Base-by-base conservation (phyloP, 345 rosid species). In the Erysimum cheiranthoides region DNA sequence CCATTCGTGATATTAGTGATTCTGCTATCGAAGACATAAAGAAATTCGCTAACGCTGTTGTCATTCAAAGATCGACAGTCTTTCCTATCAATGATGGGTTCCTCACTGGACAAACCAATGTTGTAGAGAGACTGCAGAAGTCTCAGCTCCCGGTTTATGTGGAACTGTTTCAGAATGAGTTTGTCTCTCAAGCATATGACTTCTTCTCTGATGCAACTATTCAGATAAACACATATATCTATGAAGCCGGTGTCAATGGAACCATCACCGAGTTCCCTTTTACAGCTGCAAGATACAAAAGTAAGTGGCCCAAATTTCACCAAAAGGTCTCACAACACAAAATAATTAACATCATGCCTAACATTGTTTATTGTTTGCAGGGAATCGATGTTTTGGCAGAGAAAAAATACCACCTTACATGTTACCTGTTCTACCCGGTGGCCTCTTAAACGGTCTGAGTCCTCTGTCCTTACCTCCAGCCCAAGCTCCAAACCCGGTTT, bases 171-270 rank as follows among this genome's bases (percentile, higher is more conserved):
- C 79, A 68, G 66, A 93, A 93, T 58, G 98, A 93, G 81, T 93
- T 88, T 74, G 67, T 81, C 11, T 88, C 93, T 67, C 97, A 88
- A 70, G 69, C 94, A 45, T 93, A 77, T 93, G 97, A 93, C 78
- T 89, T 84, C 80, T 88, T 87, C 61, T 71, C 97, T 2, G 97
- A 93, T 69, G 69, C 91, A 16, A 89, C 84, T 4, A 87, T 84
- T 54, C 93, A 93, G 85, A 56, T 93, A 59, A 90, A 88, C 84
- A 3, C 89, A n/a, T 86, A 38, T 59, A 63, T 59, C 18, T 0
- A 0, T 11, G 84, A 66, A 47, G 75, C 21, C 2, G 53, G 65
- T 31, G 39, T 90, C 4, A 54, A 72, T 18, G 97, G 96, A 28
- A 80, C 84, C 72, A 51, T 93, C 75, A 93, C 97, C 1, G 96